A percentile compares a stretch with the other conserved stretches of the same genome.
Conservation (phyloP, 1,284 basidiomycete species). For the Puccinia hordei region DNA sequence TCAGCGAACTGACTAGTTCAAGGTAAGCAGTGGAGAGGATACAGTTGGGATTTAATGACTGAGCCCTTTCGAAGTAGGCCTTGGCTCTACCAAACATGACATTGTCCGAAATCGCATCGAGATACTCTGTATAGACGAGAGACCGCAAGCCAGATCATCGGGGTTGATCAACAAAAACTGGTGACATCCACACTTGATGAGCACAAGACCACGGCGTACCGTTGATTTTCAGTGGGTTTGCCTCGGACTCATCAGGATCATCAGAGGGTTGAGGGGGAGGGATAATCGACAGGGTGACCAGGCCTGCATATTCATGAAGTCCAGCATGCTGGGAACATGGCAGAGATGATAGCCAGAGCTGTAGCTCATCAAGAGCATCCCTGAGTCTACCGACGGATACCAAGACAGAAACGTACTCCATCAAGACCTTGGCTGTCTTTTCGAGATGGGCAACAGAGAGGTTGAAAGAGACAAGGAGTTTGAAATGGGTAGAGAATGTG, state of each 20-base stretch:
- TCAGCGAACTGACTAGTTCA: constrained; percentile 40
- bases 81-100: constrained; percentile 22
- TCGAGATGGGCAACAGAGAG: background rate
- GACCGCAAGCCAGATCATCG: background rate
- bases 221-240: background rate
- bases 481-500: background rate
- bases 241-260: constrained; percentile 4
- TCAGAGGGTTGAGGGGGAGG: background rate
- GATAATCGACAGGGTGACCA: constrained; percentile 18
- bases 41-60: constrained; percentile 23
- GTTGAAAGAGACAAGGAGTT: background rate
- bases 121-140: constrained; percentile 8
- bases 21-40: constrained; percentile 18
- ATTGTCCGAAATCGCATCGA: constrained; percentile 20
- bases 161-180: background rate
- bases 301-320: constrained; percentile 39
- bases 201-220: too few species aligned
- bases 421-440: constrained; percentile 31
- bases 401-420: constrained; percentile 31
- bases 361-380: constrained; percentile 31
- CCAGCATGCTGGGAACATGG: constrained; percentile 36
- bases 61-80: constrained; percentile 39
- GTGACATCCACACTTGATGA: too few species aligned
- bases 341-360: constrained; percentile 15
- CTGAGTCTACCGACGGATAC: background rate